Percentiles rank a stretch among this genome's conserved stretches.
These are phyloP conservation scores for Apostasia ramifera DNA, from an alignment of 106 monocot species.

Conservation along the genomic window DNA sequence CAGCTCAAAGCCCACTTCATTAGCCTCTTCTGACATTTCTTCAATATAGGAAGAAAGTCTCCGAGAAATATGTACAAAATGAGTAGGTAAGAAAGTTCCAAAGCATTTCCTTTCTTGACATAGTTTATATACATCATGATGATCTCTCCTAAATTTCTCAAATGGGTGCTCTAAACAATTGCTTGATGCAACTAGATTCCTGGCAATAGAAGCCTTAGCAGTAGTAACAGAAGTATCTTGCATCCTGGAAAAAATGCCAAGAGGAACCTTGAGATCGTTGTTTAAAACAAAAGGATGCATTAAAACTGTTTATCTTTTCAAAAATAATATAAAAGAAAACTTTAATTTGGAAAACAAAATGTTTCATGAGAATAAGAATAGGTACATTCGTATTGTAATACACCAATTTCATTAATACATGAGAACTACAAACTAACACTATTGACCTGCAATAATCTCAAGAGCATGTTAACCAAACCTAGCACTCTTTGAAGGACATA, in stretches of 20 bases:
- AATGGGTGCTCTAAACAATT: conserved; percentile 1
- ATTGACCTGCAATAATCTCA: too few species aligned
- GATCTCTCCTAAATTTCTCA: neutral
- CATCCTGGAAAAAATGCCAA: neutral
- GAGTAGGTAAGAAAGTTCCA: conserved; percentile 2
- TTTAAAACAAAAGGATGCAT: too few species aligned
- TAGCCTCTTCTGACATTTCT: conserved; percentile 7
- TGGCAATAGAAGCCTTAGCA: neutral
- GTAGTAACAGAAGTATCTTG: neutral
- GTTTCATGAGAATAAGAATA: too few species aligned
- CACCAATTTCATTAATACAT: too few species aligned
- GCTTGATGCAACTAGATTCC: neutral
- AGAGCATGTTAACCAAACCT: too few species aligned
- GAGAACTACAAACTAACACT: too few species aligned
- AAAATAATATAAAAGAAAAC: too few species aligned
- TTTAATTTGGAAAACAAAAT: too few species aligned
- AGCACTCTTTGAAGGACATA: too few species aligned
- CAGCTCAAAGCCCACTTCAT: conserved; percentile 19
- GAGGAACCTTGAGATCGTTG: too few species aligned
- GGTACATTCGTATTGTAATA: too few species aligned
- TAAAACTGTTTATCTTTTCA: too few species aligned
- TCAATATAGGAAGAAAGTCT: conserved; percentile 35
- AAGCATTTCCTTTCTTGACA: neutral
- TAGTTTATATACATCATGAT: neutral
- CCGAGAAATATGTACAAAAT: conserved; percentile 1